Base-by-base conservation (phyloP, 2,329 filamentous ascomycete genomes). In the Pezicula radicicola region DNA sequence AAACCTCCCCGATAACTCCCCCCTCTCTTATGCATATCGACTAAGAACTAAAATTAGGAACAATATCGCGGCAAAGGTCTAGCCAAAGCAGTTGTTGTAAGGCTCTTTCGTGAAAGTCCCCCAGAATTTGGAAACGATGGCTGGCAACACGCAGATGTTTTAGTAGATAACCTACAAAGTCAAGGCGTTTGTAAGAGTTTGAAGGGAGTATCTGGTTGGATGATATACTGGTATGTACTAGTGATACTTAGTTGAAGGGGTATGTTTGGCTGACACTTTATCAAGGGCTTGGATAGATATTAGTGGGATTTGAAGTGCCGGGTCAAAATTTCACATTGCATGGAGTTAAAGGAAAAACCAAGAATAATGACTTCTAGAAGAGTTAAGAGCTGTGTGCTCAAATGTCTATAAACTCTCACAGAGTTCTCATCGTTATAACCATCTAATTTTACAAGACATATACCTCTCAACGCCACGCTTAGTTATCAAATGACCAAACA, bases 61-160 rank as follows among this genome's bases (percentile, higher is more conserved):
- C 62, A 72, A 1, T 86, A 81, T 58, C 78, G 87, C 28, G 78
- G 83, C 0, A 74, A 70, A 40, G 86, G 87, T 0, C 68, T 89
- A 28, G 86, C 85, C 2, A 87, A 85, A 64, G 72, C 74, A 0
- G 69, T 89, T 4, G 79, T 80, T 1, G 70, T 74, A 21, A 85
- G 78, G 62, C 64, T 89, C 3, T 75, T 89, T 43, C 70, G 69
- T 4, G 75, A 83, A 37, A 71, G 76, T 44, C 69, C 77, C 33
- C 57, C 57, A 3, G 66, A 70, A 0, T 81, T 74, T 45, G 72
- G 71, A 1, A 60, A 72, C 0, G 79, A 80, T 36, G 76, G 72
- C 6, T 81, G 78, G 72, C 77, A 75, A 25, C 77, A 81, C 53
- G 85, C 85, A 2, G 84, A 89, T 66, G 86, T 90, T 0, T 77